These are phyloP conservation scores for Sphaerostilbella broomeana DNA, from an alignment of 2,329 filamentous ascomycete genomes.

Conservation along the genomic window DNA sequence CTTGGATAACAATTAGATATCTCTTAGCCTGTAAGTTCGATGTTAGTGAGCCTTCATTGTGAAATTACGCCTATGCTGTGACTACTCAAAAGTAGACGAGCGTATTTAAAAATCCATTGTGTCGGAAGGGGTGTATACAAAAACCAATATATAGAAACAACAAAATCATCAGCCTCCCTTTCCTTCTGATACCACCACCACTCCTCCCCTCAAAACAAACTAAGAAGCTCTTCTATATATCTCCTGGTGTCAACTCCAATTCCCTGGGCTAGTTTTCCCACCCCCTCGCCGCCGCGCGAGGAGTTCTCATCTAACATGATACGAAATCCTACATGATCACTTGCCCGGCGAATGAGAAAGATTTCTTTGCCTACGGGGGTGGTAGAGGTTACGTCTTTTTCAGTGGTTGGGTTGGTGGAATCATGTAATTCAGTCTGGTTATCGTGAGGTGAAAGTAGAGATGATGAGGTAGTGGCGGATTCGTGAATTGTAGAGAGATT, in stretches of 20 bases:
- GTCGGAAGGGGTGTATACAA: too few relatives aligned
- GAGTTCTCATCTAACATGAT: slow-evolving; percentile 32
- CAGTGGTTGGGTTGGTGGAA: not conserved
- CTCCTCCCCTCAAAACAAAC: slow-evolving; percentile 34
- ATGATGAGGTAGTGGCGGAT: slow-evolving; percentile 8
- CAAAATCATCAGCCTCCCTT: not conserved
- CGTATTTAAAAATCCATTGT: too few relatives aligned
- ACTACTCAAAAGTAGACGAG: too few relatives aligned
- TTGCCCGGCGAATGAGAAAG: slow-evolving; percentile 53
- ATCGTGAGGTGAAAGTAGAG: slow-evolving; percentile 11
- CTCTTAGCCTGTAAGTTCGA: too few relatives aligned
- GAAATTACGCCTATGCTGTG: not conserved
- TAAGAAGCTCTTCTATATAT: slow-evolving; percentile 68
- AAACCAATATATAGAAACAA: too few relatives aligned
- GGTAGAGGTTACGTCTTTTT: too few relatives aligned
- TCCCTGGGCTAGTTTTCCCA: slow-evolving; percentile 58
- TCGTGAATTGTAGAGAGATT: slow-evolving; percentile 24
- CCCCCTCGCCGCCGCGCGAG: slow-evolving; percentile 45
- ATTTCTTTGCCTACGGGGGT: slow-evolving; percentile 47
- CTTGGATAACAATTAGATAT: not conserved
- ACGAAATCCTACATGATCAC: slow-evolving; percentile 43
- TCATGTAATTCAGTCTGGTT: not conserved
- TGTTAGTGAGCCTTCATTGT: not conserved
- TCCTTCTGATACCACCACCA: too few relatives aligned
- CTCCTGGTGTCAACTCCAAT: slow-evolving; percentile 70